Evolutionary conservation across 139 green algal species (phyloP).

Genomic region (Nannochloris sp.): DNA sequence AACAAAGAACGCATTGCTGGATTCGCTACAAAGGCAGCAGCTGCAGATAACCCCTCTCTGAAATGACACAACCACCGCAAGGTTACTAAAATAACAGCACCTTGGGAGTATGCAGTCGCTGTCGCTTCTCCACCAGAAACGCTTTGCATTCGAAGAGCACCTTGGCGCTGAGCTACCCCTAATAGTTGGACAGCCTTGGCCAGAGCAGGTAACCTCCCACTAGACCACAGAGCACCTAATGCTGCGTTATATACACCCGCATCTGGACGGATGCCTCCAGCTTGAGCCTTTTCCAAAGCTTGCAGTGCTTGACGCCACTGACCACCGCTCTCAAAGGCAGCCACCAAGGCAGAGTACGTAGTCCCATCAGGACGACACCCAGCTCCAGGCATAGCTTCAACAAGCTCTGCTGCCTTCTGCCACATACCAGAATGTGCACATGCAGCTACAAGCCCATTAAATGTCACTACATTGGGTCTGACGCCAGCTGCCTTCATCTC

Average conservation of each 20-base stretch:
- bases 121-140: background rate
- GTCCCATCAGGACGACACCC: constrained; percentile 68
- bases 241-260: constrained; percentile 73
- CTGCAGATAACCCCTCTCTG: background rate
- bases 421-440: constrained; percentile 37
- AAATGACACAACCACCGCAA: constrained; percentile 20
- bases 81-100: constrained; percentile 1
- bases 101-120: constrained; percentile 8
- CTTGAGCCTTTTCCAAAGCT: constrained; percentile 10
- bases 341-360: constrained; percentile 67
- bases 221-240: constrained; percentile 68
- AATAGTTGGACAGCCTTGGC: constrained; percentile 18
- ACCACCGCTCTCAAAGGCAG: constrained; percentile 35
- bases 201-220: constrained; percentile 51
- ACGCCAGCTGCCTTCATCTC: constrained; percentile 22
- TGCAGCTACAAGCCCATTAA: constrained; percentile 23
- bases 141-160: constrained; percentile 10
- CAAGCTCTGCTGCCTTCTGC: constrained; percentile 62
- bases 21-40: background rate
- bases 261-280: constrained; percentile 36
- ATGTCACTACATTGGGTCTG: constrained; percentile 33
- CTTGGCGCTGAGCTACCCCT: constrained; percentile 1
- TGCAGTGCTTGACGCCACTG: constrained; percentile 21
- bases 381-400: constrained; percentile 64
- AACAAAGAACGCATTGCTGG: constrained; percentile 1